Base-by-base conservation (phyloP, 345 rosid genomes). In the Murraya paniculata region DNA sequence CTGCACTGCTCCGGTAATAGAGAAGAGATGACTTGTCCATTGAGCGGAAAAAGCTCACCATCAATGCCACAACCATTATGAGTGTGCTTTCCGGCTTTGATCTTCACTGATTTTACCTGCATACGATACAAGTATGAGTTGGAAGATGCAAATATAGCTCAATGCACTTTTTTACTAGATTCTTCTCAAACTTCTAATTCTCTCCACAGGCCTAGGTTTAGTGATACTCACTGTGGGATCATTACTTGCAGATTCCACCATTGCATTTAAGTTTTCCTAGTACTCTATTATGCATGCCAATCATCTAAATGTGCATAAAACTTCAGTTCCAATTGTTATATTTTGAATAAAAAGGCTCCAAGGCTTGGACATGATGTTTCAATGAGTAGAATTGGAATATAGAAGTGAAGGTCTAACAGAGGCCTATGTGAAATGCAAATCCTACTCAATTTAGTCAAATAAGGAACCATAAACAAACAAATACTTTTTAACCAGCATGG, bases 1-100 rank as follows among this genome's bases (percentile, higher is more conserved):
- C 97, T 82, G 91, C 99, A 96, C 73, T 96, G 99, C 70, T 96
- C 99, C 0, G 99, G 99, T 58, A 91, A 88, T 89, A 96, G 82
- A 5, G 88, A 88, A 24, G 98, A 92, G 73, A 89, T 73, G 60
- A 92, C 97, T 87, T 91, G 94, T 57, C 98, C 99, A 66, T 92
- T 88, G 39, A 96, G 90, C 14, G 90, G 88, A 72, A 94, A 94
- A 71, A 92, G 76, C 82, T 96, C 99, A 27, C 99, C 99, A 56
- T 96, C 98, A 77, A 96, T 94, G 69, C 98, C 99, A 72, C 98
- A 94, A 75, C 93, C 89, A 80, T 85, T 91, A 77, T 91, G 97
- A 16, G 92, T 88, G 79, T 86, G 92, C 84, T 91, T 94, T 28
- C 88, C 91, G 14, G 93, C 86, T 77, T 89, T 96, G 70, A 96